Conservation (phyloP, 2,329 filamentous ascomycete genomes). For the Didymella keratinophila region DNA sequence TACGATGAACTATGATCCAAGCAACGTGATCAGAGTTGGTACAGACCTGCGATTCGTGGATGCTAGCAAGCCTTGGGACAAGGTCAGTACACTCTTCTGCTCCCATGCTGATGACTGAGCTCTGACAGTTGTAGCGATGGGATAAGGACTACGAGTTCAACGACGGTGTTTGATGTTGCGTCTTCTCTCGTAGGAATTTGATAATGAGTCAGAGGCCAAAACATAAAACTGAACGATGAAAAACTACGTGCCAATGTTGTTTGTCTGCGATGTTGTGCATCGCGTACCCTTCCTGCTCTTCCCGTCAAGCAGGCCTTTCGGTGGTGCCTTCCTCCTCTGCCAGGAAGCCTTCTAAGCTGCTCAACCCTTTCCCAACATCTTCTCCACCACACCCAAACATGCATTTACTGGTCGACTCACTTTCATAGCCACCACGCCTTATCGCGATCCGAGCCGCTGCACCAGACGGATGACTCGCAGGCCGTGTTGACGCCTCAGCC, state of each 20-base stretch:
- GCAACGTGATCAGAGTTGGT: conserved; percentile 62
- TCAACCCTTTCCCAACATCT: not conserved
- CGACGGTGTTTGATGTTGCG: conserved; percentile 27
- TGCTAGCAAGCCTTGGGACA: conserved; percentile 60
- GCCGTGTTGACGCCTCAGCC: not conserved
- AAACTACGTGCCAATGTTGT: not conserved
- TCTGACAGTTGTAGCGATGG: conserved; percentile 37
- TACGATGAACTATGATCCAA: conserved; percentile 62
- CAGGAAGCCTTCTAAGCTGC: not conserved
- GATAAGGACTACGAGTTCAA: conserved; percentile 44
- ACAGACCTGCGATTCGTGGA: conserved; percentile 66
- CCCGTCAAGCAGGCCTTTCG: not conserved
- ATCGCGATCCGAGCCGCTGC: conserved; percentile 7
- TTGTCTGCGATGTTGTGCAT: not conserved
- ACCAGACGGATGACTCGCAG: not conserved
- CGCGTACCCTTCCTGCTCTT: not conserved
- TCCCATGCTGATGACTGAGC: not conserved
- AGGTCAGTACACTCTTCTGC: conserved; percentile 39
- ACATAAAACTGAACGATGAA: not conserved
- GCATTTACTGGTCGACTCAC: too few relatives aligned
- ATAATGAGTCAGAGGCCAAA: too few relatives aligned
- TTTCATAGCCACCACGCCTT: not conserved
- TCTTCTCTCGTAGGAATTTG: too few relatives aligned
- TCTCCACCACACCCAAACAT: not conserved
- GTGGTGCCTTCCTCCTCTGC: not conserved